Percentiles rank a stretch among this genome's conserved stretches.
These are phyloP conservation scores for Melaleuca alternifolia DNA, from an alignment of 345 rosid genomes.

Conservation along the genomic window DNA sequence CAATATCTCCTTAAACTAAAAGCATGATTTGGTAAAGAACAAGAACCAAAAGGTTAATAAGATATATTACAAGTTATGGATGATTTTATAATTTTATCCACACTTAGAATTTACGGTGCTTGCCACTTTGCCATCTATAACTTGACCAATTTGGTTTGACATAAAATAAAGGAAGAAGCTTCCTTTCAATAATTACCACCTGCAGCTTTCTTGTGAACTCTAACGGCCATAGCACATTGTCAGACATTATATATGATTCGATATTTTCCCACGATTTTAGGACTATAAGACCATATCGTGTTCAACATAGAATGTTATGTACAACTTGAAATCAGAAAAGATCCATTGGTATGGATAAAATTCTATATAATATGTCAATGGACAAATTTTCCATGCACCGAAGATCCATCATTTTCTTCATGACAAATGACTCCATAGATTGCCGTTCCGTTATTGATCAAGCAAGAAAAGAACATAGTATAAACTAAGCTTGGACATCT, in stretches of 20 bases:
- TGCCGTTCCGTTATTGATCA: neutral
- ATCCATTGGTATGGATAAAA: neutral
- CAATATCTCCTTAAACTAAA: neutral
- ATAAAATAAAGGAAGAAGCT: neutral
- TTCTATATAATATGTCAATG: neutral
- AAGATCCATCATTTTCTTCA: neutral
- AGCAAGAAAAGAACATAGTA: neutral
- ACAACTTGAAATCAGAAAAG: neutral
- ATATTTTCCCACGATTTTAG: neutral
- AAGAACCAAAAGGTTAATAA: neutral
- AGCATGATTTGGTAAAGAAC: neutral
- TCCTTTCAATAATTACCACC: neutral
- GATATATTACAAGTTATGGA: neutral
- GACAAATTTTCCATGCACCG: neutral
- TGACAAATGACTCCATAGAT: neutral
- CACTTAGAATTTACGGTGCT: neutral
- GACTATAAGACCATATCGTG: neutral
- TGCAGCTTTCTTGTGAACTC: neutral
- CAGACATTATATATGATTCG: neutral
- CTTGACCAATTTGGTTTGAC: neutral
- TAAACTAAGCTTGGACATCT: neutral
- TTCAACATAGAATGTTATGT: neutral
- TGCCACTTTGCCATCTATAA: neutral
- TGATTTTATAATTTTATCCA: neutral
- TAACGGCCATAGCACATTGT: neutral